These are phyloP conservation scores for Camelina sativa DNA, from an alignment of 345 rosid genomes.

Conservation along the genomic window DNA sequence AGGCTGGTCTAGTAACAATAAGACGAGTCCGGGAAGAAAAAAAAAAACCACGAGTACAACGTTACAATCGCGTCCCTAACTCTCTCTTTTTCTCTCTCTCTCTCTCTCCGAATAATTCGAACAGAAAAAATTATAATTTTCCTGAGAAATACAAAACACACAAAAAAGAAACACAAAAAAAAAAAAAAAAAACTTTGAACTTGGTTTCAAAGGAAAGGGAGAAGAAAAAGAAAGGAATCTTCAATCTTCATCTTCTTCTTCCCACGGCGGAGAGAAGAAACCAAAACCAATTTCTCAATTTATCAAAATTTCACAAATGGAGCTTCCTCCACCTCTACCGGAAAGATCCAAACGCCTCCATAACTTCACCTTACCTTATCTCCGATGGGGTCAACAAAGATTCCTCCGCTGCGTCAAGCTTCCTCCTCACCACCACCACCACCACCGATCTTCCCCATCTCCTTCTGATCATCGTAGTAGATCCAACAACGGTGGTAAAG, in stretches of 20 bases:
- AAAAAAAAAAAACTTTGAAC: constrained; percentile 35
- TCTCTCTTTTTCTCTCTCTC: constrained; percentile 4
- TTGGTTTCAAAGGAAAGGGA: constrained; percentile 40
- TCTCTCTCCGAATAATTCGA: constrained; percentile 27
- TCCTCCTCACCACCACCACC: constrained; percentile 5
- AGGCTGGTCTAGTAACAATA: neutral
- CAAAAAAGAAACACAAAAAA: neutral
- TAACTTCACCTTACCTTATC: constrained; percentile 62
- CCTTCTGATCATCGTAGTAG: constrained; percentile 32
- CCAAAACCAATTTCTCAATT: neutral
- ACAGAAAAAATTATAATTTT: constrained; percentile 5
- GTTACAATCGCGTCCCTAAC: constrained; percentile 37
- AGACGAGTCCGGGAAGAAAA: constrained; percentile 21
- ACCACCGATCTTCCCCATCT: constrained; percentile 35
- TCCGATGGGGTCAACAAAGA: constrained; percentile 63
- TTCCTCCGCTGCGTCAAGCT: constrained; percentile 57
- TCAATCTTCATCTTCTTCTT: neutral
- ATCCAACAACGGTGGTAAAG: constrained; percentile 29
- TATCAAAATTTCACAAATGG: constrained; percentile 20
- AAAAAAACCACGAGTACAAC: constrained; percentile 23
- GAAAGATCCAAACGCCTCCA: constrained; percentile 63
- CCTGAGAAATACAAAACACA: constrained; percentile 34
- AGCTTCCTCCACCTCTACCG: constrained; percentile 42
- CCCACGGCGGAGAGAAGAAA: constrained; percentile 22
- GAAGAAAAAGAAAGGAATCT: constrained; percentile 1